Evolutionary conservation across 805 yeast genomes (phyloP).

Genomic region (Hagleromyces aurorensis): DNA sequence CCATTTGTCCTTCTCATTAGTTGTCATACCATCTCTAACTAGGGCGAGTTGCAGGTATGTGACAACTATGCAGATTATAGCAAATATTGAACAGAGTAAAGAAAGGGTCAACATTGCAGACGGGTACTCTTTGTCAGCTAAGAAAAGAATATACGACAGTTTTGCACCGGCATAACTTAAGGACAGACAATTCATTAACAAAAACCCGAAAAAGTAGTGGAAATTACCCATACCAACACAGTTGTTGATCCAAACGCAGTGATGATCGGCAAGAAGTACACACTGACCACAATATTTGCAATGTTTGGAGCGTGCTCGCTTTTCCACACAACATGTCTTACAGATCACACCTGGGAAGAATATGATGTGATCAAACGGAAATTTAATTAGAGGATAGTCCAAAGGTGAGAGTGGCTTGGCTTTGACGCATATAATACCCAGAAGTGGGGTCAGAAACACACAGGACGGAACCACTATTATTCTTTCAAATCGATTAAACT

Average conservation of each 20-base stretch:
- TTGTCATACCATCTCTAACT: conserved; percentile 60
- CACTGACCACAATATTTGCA: conserved; percentile 63
- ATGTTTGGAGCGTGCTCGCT: conserved; percentile 71
- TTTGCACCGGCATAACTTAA: conserved; percentile 38
- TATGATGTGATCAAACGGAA: conserved; percentile 43
- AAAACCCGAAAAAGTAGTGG: conserved; percentile 49
- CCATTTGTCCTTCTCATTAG: conserved; percentile 73
- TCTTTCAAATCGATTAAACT: conserved; percentile 15
- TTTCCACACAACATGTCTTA: conserved; percentile 49
- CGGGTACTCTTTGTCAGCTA: conserved; percentile 5
- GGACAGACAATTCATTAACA: conserved; percentile 40
- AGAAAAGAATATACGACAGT: conserved; percentile 9
- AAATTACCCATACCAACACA: conserved; percentile 67
- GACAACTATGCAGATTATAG: conserved; percentile 39
- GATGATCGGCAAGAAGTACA: conserved; percentile 61
- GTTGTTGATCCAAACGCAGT: conserved; percentile 64
- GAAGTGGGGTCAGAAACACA: conserved; percentile 11
- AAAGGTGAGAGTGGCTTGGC: conserved; percentile 13
- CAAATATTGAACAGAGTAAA: conserved; percentile 38
- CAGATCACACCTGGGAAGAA: conserved; percentile 46
- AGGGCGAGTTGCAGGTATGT: conserved; percentile 39
- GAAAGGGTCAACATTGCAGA: conserved; percentile 32
- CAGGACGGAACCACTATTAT: conserved; percentile 18
- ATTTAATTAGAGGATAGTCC: conserved; percentile 11
- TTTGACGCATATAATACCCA: conserved; percentile 18